A percentile compares a stretch with the other conserved stretches of the same genome.
phyloP scores from a whole-genome alignment of 352 stramenopile genomes.

The Phytophthora multivora region DNA sequence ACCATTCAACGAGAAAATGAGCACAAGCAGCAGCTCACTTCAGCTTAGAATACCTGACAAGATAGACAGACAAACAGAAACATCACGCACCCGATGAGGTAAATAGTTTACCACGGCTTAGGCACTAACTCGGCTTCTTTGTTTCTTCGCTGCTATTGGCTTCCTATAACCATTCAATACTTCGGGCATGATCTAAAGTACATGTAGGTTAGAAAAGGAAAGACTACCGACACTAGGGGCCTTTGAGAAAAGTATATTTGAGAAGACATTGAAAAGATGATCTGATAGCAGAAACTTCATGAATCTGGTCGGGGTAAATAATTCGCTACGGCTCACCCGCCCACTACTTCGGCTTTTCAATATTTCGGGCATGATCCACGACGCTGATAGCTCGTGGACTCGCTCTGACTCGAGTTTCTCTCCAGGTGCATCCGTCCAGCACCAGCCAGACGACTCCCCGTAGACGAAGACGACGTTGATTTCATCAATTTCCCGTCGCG shows the following conservation, averaged over 20 bases:
- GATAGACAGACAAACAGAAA: neutral
- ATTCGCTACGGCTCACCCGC: slow-evolving; percentile 4
- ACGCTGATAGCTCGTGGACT: slow-evolving; percentile 14
- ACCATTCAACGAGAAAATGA: slow-evolving; percentile 34
- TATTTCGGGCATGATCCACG: slow-evolving; percentile 11
- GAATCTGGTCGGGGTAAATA: slow-evolving; percentile 14
- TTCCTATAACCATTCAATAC: too few relatives aligned
- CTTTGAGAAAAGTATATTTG: too few relatives aligned
- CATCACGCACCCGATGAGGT: neutral
- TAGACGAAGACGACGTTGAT: slow-evolving; percentile 46
- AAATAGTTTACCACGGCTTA: neutral
- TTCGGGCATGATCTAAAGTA: too few relatives aligned
- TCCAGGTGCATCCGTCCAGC: slow-evolving; percentile 73
- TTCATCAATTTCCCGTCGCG: slow-evolving; percentile 67
- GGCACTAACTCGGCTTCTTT: too few relatives aligned
- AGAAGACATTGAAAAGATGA: too few relatives aligned
- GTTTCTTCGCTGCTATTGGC: too few relatives aligned
- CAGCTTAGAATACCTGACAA: slow-evolving; percentile 9
- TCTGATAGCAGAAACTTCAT: neutral
- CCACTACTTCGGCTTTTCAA: slow-evolving; percentile 22
- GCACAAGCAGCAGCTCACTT: slow-evolving; percentile 33
- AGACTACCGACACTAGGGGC: too few relatives aligned
- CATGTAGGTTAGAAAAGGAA: too few relatives aligned
- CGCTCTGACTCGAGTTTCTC: slow-evolving; percentile 2
- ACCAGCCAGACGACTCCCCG: slow-evolving; percentile 47